Evolutionary conservation across 192 early-diverging fungal species (phyloP), one percentile per base, ranked within the genome.

Genomic region (Coemansia sp.): DNA sequence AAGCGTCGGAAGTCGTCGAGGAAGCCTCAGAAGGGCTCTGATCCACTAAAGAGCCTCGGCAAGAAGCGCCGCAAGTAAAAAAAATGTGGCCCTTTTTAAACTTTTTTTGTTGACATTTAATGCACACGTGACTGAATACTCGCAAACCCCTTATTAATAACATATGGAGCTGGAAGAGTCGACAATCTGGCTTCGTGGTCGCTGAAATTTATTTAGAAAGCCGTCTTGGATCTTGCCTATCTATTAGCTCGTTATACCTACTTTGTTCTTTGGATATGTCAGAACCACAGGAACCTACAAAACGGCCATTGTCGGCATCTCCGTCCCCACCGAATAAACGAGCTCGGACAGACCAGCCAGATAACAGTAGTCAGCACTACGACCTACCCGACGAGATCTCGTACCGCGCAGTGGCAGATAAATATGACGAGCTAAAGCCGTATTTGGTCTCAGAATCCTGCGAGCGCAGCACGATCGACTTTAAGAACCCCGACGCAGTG

Each of bases 31-130:
- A 74, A 77, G 74, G 72, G 64, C 33, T 66, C 60, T 24, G 75
- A 77, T 59, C 80, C 80, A 34, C 67, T 82, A 13, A 82, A 82
- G 64, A 63, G 52, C 27, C 67, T 82, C 27, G 80, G 80, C 65
- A 82, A 75, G 67, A 77, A 64, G 67, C 80, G 73, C 29, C 70
- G 65, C 67, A 70, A 62, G 59, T 73, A 74, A 43, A 22, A 13
- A n/a, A 18, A 6, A 65, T 11, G 16, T 43, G 46, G 36, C 40
- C 15, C 12, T 31, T 46, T 54, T 31, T 27, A 18, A 13, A 16
- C 44, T 46, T 46, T 4, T 13, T 46, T 57, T 57, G 54, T 57
- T 31, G 54, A 31, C 24, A 22, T 57, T 57, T 57, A 57, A 54
- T 24, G 16, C 44, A 57, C 29, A 57, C 54, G 54, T 57, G 27